Percentiles rank a stretch among this genome's conserved stretches.
Evolutionary conservation across 2,329 filamentous ascomycete genomes (phyloP).

Genomic region (Colletotrichum lupini): DNA sequence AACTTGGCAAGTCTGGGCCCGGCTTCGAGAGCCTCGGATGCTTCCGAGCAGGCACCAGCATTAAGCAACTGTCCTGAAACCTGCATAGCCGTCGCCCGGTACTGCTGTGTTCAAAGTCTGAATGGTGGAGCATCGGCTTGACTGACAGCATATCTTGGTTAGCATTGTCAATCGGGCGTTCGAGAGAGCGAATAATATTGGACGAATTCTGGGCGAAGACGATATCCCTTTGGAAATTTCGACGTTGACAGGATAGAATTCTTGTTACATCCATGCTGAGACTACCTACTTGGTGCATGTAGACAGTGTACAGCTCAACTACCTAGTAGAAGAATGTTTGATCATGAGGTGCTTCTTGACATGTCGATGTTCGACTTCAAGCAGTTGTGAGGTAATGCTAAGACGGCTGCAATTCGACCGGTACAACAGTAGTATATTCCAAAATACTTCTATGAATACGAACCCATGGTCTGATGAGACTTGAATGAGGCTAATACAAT

Average conservation of each 20-base stretch:
- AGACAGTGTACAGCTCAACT: neutral
- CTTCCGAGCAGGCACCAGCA: slow-evolving; percentile 22
- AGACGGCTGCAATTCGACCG: neutral
- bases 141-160: neutral
- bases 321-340: neutral
- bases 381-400: neutral
- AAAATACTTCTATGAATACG: neutral
- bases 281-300: neutral
- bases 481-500: neutral
- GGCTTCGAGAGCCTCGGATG: neutral
- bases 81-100: neutral
- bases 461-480: neutral
- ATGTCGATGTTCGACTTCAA: neutral
- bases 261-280: neutral
- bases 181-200: neutral
- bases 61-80: slow-evolving; percentile 1
- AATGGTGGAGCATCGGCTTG: neutral
- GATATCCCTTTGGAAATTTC: neutral
- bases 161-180: neutral
- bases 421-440: neutral
- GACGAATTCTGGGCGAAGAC: neutral
- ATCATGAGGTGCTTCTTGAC: no score
- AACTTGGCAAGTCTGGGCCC: neutral
- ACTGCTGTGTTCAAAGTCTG: neutral
- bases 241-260: neutral